phyloP scores from a whole-genome alignment of 257 asterid species.

The Forsythia viridissima region DNA sequence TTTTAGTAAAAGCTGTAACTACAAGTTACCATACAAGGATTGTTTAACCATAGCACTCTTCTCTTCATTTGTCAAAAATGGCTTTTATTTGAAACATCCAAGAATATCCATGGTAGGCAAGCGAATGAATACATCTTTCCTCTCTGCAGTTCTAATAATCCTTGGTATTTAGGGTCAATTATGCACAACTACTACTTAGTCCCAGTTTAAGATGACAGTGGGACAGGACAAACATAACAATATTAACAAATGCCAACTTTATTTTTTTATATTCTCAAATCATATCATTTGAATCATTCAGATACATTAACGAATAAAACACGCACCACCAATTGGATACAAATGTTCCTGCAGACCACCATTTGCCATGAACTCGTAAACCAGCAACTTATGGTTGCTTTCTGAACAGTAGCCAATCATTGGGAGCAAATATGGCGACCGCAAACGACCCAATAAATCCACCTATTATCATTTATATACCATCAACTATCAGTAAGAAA shows the following conservation, averaged over 20 bases:
- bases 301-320: neutral
- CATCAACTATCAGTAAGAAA: slow-evolving; percentile 1
- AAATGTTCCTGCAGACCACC: slow-evolving; percentile 95
- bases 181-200: too few relatives aligned
- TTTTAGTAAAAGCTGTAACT: too few relatives aligned
- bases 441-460: slow-evolving; percentile 71
- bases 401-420: slow-evolving; percentile 84
- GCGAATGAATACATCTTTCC: too few relatives aligned
- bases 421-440: slow-evolving; percentile 70
- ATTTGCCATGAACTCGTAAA: slow-evolving; percentile 92
- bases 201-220: too few relatives aligned
- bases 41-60: too few relatives aligned
- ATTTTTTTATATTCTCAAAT: neutral
- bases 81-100: too few relatives aligned
- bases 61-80: too few relatives aligned
- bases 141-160: too few relatives aligned
- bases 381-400: slow-evolving; percentile 69
- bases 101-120: too few relatives aligned
- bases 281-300: neutral
- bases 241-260: neutral
- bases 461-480: slow-evolving; percentile 46
- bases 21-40: too few relatives aligned
- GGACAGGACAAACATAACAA: too few relatives aligned
- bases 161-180: too few relatives aligned
- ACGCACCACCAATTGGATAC: slow-evolving; percentile 67